These are phyloP conservation scores for Triticum turgidum DNA, from an alignment of 176 grass and related monocot genomes.

Conservation along the genomic window DNA sequence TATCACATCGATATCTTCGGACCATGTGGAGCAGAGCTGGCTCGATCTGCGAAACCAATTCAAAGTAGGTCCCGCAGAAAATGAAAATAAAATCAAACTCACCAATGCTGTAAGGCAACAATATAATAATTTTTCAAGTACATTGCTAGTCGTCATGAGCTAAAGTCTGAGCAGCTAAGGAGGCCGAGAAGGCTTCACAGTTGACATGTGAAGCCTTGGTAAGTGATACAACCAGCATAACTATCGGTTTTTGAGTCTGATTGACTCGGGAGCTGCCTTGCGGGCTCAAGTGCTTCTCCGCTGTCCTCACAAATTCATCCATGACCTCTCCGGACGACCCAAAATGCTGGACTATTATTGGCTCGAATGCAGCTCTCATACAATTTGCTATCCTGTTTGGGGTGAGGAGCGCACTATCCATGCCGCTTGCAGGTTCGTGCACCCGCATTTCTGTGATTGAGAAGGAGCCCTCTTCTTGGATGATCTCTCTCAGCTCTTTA, in stretches of 20 bases:
- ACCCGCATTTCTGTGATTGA: not conserved
- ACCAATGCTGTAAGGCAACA: too few relatives aligned
- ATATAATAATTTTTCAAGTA: too few relatives aligned
- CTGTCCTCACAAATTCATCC: not conserved
- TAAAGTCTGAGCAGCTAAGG: not conserved
- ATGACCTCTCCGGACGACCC: not conserved
- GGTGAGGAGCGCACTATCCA: not conserved
- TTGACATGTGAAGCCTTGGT: not conserved
- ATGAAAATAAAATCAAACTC: too few relatives aligned
- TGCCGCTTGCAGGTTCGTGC: not conserved
- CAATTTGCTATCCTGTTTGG: not conserved
- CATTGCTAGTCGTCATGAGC: too few relatives aligned
- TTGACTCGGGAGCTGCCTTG: not conserved
- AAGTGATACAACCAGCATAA: not conserved
- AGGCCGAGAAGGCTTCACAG: not conserved
- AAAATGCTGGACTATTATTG: not conserved
- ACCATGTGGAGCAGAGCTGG: too few relatives aligned
- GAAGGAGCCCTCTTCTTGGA: conserved; percentile 10
- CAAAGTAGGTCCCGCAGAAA: too few relatives aligned
- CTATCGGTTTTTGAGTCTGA: not conserved
- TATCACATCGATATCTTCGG: too few relatives aligned
- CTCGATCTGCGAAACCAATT: too few relatives aligned
- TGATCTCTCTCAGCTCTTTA: not conserved
- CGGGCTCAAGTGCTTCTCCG: not conserved
- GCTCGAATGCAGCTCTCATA: conserved; percentile 1